Evolutionary conservation across 1,284 basidiomycete species (phyloP), one percentile per base, ranked within the genome.

Genomic region (Vanrija sp.): DNA sequence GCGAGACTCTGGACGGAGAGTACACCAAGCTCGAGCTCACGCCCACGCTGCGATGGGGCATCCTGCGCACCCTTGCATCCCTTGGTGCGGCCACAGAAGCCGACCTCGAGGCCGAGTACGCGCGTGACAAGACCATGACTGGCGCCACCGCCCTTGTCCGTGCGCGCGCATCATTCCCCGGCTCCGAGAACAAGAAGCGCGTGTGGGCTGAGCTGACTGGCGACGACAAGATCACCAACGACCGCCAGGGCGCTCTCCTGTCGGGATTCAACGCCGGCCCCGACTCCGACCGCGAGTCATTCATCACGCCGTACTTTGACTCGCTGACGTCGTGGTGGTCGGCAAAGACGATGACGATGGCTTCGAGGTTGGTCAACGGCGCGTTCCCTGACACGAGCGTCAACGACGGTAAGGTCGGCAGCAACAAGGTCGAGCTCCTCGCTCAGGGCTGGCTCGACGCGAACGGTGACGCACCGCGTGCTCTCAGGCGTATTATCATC

Each of bases 21-120:
- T 23, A 50, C 12, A n/a, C 43, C 2, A 48, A 48, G 1, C 53
- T 55, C 18, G 53, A 55, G 28, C 48, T 55, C n/a, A 55, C 53
- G 15, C 53, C 53, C 15, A 50, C 48, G 1, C 48, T 49, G 10
- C 53, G 53, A 19, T 55, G 53, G 53, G 38, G 38, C 21, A n/a
- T 45, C 7, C 48, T 55, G 21, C 43, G 38, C 43, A 14, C 47
- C 3, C 53, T 55, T 38, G 48, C 53, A 8, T 19, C 48, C 15
- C 53, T 55, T 6, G 48, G 53, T 23, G 43, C 43, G 7, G 34
- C 48, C 14, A 48, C 46, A 43, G 26, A 42, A 0, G 26, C 48
- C 9, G 53, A 55, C 38, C 53, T 55, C 18, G 23, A 55, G 12
- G 48, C 48, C n/a, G 53, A 55, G 48, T 50, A 49, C 48, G 21